A percentile compares a stretch with the other conserved stretches of the same genome.
phyloP scores from a whole-genome alignment of 2,329 filamentous ascomycete species.

The Fusarium illudens region DNA sequence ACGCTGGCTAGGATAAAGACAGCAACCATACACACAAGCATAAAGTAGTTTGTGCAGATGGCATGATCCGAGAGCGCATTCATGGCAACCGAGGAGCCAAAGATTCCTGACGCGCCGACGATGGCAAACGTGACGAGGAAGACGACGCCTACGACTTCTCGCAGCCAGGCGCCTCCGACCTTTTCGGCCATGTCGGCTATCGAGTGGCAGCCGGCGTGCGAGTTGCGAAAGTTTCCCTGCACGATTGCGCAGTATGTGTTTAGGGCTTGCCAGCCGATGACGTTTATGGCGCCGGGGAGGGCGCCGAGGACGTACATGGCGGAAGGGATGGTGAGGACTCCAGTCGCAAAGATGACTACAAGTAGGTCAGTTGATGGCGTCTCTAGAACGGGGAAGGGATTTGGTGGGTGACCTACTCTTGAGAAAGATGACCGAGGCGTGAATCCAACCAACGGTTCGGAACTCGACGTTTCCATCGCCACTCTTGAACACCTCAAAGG shows the following conservation, averaged over 20 bases:
- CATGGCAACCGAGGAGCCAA: slow-evolving; percentile 41
- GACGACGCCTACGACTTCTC: slow-evolving; percentile 62
- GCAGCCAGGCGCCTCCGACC: slow-evolving; percentile 60
- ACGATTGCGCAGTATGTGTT: slow-evolving; percentile 53
- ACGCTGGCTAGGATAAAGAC: slow-evolving; percentile 60
- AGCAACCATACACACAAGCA: slow-evolving; percentile 59
- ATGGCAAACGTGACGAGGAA: slow-evolving; percentile 68
- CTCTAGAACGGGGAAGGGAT: background rate
- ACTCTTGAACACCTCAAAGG: slow-evolving; percentile 56
- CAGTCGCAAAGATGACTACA: slow-evolving; percentile 53
- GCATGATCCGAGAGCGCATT: slow-evolving; percentile 60
- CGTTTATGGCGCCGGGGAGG: slow-evolving; percentile 53
- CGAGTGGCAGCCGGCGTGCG: slow-evolving; percentile 50
- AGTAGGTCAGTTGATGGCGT: too few relatives aligned
- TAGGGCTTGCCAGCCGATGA: slow-evolving; percentile 52
- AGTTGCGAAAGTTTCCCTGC: slow-evolving; percentile 51
- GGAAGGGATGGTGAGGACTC: slow-evolving; percentile 53
- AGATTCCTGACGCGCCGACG: slow-evolving; percentile 64
- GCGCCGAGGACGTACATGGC: slow-evolving; percentile 55
- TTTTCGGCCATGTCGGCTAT: slow-evolving; percentile 60
- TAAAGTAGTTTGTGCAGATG: slow-evolving; percentile 46
- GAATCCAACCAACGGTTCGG: slow-evolving; percentile 57
- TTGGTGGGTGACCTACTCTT: slow-evolving; percentile 47
- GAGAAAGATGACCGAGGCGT: slow-evolving; percentile 58
- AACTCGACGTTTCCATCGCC: slow-evolving; percentile 55